Base-by-base conservation (phyloP, 1,139 yeast genomes). In the Kazachstania sp. region DNA sequence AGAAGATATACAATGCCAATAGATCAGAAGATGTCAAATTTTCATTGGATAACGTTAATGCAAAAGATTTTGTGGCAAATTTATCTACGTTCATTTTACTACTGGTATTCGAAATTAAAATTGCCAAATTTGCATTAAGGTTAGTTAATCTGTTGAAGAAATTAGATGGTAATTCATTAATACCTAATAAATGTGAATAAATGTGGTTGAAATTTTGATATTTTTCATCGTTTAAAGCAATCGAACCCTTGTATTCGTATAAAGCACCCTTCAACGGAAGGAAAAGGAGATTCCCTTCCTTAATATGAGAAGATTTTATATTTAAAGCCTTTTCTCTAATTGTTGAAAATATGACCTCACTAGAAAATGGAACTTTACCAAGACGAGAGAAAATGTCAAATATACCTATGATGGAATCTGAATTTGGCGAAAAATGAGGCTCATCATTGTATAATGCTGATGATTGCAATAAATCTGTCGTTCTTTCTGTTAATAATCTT, bases 381-480 rank as follows among this genome's bases (percentile, higher is more conserved):
- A 78, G 61, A 35, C 75, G 74, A 43, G 79, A 69, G 54, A 79
- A 79, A 1, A 79, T 73, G 48, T 73, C 75, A 47, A 79, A 70
- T 30, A 79, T 77, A 38, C 77, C 71, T 48, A 79, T 65, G 19
- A 77, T 67, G 0, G 83, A 67, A 36, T 75, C 73, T 5, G 61
- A 53, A 37, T 75, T 61, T 3, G 59, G 69, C 36, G 71, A 69
- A 37, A 67, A 69, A 38, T 56, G 56, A 13, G 60, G 57, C 35
- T 62, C 65, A 8, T 57, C 60, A 41, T 64, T 62, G 44, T 64
- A 63, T 28, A 71, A 67, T 2, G 70, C 60, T 3, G 86, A 80
- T 1, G 85, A 86, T 55, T 79, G 86, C 46, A 82, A 70, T 45
- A 82, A 65, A 62, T 82, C 84, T 0, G 86, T 79, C 0, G 86